Percentiles rank a stretch among this genome's conserved stretches.
Evolutionary conservation across 306 rosid species (phyloP).

Genomic region (Dalbergia oliveri): DNA sequence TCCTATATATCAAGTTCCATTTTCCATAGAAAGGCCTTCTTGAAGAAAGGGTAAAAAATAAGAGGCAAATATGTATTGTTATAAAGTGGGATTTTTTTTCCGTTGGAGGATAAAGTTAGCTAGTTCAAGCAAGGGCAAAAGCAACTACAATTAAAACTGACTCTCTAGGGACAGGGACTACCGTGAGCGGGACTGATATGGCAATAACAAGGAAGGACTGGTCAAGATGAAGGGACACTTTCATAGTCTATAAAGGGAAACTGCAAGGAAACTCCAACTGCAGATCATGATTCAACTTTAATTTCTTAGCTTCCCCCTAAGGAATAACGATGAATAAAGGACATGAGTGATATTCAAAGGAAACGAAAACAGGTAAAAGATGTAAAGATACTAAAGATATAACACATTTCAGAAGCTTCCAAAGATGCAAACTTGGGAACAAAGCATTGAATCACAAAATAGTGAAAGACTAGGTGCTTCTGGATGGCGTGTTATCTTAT

Average conservation of each 20-base stretch:
- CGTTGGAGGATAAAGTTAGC: no score
- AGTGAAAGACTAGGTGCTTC: background rate
- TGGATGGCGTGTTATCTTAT: background rate
- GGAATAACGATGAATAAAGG: background rate
- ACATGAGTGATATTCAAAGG: constrained; percentile 7
- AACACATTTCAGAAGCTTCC: constrained; percentile 11
- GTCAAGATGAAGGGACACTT: no score
- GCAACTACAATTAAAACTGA: no score
- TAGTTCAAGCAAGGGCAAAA: no score
- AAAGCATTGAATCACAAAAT: constrained; percentile 10
- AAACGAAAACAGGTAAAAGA: constrained; percentile 9
- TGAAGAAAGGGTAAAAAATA: background rate
- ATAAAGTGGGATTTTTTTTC: no score
- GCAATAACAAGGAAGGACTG: no score
- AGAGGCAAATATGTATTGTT: background rate
- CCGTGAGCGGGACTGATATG: no score
- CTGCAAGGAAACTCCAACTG: background rate
- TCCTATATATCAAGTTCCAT: background rate
- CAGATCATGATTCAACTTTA: background rate
- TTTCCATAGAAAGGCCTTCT: background rate
- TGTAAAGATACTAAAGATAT: background rate
- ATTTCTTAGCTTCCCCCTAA: constrained; percentile 13
- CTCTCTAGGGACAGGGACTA: no score
- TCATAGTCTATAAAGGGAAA: background rate
- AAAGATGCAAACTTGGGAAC: constrained; percentile 20